These are phyloP conservation scores for Lachnellula suecica DNA, from an alignment of 2,329 filamentous ascomycete species.

Conservation along the genomic window DNA sequence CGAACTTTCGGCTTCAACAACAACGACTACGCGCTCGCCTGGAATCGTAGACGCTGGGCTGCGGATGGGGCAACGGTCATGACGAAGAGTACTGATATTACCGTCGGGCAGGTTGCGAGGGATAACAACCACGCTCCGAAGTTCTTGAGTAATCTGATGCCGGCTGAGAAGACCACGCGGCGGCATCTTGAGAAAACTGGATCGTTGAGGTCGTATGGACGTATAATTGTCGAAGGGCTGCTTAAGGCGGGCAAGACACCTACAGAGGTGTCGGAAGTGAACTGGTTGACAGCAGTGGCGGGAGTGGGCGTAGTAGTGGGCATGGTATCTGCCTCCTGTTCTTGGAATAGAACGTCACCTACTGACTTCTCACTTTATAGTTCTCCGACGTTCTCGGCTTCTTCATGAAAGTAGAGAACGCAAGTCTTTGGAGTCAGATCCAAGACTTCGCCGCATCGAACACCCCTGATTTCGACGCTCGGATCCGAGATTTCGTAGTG, in stretches of 20 bases:
- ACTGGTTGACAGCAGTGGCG: slow-evolving; percentile 1
- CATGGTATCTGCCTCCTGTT: background rate
- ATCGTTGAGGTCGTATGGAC: background rate
- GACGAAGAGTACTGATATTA: slow-evolving; percentile 61
- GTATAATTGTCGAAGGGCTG: background rate
- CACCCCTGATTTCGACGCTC: slow-evolving; percentile 1
- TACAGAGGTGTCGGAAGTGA: background rate
- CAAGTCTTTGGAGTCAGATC: slow-evolving; percentile 3
- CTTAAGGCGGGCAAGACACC: background rate
- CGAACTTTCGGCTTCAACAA: slow-evolving; percentile 65
- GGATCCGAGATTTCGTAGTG: slow-evolving; percentile 3
- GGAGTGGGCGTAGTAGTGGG: slow-evolving; percentile 2
- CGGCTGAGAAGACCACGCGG: background rate
- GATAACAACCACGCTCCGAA: background rate
- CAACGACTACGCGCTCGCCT: slow-evolving; percentile 65
- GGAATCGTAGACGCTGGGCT: slow-evolving; percentile 58
- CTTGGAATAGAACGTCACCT: background rate
- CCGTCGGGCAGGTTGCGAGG: background rate
- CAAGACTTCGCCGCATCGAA: slow-evolving; percentile 38
- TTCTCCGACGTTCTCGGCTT: slow-evolving; percentile 8
- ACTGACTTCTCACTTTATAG: background rate
- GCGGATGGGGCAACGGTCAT: slow-evolving; percentile 54
- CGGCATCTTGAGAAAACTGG: background rate
- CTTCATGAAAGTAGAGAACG: slow-evolving; percentile 2
- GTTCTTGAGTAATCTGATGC: background rate